Evolutionary conservation across 306 rosid species (phyloP), one percentile per base, ranked within the genome.

Genomic region (Lablab purpureus): DNA sequence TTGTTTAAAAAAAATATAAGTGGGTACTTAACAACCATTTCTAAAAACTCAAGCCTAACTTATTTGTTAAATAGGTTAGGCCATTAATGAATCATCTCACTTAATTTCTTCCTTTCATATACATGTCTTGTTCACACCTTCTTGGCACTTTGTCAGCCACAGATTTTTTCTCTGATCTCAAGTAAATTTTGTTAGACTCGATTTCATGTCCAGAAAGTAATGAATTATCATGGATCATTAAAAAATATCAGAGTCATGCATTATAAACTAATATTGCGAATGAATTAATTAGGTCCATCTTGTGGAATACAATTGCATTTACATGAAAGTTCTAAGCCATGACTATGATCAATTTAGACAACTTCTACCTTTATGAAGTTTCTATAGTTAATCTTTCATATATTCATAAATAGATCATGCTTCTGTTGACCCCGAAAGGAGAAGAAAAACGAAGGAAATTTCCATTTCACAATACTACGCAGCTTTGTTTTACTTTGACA

Each of bases 401-500:
- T 34, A 21, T 19, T 3, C 13, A 19, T 28, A 25, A 43, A 41
- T 2, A 46, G 14, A 50, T 49, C 5, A 62, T 43, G 19, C 23
- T n/a, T 52, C 28, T 58, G 37, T 73, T 50, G 45, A 36, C 73
- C 27, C 49, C 37, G 46, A 2, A 58, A 50, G 59, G 1, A 54
- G 22, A 6, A 77, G 17, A 60, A 51, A 37, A 50, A 25, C 22
- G 22, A 76, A 47, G 82, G 36, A 84, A 71, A 2, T 52, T 21
- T 34, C 71, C 14, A n/a, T 25, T 69, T 46, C 71, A 18, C 55
- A 51, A 32, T 12, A 43, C 45, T 7, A 46, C 9, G 85, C 85
- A 59, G 78, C 85, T 76, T 77, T 67, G 43, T 71, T 81, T 85
- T 77, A 77, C 88, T 74, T 77, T 51, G 70, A 67, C 88, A 52